These are phyloP conservation scores for Myriosclerotinia curreyana DNA, from an alignment of 2,329 filamentous ascomycete species.

Conservation along the genomic window DNA sequence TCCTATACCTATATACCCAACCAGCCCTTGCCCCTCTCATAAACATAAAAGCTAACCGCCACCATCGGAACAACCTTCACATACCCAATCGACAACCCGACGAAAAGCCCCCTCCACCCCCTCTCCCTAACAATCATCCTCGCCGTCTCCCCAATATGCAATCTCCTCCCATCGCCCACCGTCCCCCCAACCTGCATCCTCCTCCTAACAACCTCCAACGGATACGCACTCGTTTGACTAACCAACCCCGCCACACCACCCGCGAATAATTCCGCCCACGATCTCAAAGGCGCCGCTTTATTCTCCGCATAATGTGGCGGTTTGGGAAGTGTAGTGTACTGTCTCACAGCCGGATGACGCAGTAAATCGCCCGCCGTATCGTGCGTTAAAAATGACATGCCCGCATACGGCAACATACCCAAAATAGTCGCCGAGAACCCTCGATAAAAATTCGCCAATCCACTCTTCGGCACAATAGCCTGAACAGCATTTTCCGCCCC, in stretches of 20 bases:
- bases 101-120: constrained; percentile 81
- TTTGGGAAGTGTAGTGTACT: constrained; percentile 71
- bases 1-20: constrained; percentile 57
- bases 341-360: constrained; percentile 62
- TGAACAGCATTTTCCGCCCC: constrained; percentile 47
- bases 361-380: constrained; percentile 85
- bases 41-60: constrained; percentile 66
- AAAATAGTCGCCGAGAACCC: constrained; percentile 87
- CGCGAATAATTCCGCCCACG: constrained; percentile 80
- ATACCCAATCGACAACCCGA: constrained; percentile 92
- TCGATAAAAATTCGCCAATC: constrained; percentile 88
- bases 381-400: constrained; percentile 92
- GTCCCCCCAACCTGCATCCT: constrained; percentile 96
- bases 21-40: constrained; percentile 60
- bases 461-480: constrained; percentile 58
- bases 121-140: constrained; percentile 70
- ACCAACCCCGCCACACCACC: constrained; percentile 85
- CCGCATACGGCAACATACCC: constrained; percentile 96
- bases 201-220: constrained; percentile 84
- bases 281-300: constrained; percentile 70
- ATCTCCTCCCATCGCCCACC: constrained; percentile 79
- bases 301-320: constrained; percentile 52
- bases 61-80: constrained; percentile 89
- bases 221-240: constrained; percentile 89
- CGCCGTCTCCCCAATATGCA: constrained; percentile 77